A percentile compares a stretch with the other conserved stretches of the same genome.
Evolutionary conservation across 2,329 filamentous ascomycete species (phyloP).

Genomic region (Blastomyces emzantsi): DNA sequence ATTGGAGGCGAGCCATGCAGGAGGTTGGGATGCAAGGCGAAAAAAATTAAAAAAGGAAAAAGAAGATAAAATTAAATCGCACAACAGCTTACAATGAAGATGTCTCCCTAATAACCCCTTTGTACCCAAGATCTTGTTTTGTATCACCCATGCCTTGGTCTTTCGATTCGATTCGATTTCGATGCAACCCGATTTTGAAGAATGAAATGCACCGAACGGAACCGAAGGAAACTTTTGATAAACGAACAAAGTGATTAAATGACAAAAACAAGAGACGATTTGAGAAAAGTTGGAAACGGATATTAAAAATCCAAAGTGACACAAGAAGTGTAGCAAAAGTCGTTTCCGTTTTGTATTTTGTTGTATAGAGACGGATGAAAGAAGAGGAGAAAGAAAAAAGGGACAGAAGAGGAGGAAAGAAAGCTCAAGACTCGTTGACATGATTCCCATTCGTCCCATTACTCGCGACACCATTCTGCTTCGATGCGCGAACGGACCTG

Average conservation of each 20-base stretch:
- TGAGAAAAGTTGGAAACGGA: neutral
- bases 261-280: neutral
- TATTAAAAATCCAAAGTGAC: neutral
- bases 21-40: neutral
- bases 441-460: constrained; percentile 12
- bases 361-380: neutral
- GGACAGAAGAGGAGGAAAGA: neutral
- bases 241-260: too few relatives aligned
- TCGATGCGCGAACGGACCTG: constrained; percentile 42
- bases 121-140: neutral
- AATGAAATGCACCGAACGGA: too few relatives aligned
- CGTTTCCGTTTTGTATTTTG: neutral
- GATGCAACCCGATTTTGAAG: too few relatives aligned
- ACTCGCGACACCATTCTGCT: constrained; percentile 14
- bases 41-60: neutral
- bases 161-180: neutral
- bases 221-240: too few relatives aligned
- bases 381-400: neutral
- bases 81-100: neutral
- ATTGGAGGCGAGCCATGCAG: neutral
- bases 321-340: neutral
- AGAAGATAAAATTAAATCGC: neutral
- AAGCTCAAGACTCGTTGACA: constrained; percentile 1
- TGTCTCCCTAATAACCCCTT: neutral
- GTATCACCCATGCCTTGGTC: neutral